Percentiles rank a stretch among this genome's conserved stretches.
Evolutionary conservation across 164 flowering plant genomes (phyloP).

Genomic region (Stephania yunnanensis): DNA sequence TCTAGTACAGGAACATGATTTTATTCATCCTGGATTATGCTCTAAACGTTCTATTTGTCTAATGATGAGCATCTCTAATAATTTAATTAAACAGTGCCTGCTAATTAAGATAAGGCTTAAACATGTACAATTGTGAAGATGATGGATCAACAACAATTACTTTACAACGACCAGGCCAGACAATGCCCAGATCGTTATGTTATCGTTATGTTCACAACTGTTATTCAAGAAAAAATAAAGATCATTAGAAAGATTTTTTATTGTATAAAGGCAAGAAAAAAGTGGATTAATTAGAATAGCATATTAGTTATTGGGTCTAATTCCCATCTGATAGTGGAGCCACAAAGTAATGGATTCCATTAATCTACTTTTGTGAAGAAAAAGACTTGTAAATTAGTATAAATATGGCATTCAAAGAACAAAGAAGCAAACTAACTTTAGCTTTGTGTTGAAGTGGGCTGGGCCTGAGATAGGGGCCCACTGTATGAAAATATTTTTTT

Average conservation of each 20-base stretch:
- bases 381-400: too few species aligned
- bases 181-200: too few species aligned
- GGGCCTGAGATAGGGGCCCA: neutral
- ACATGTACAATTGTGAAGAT: too few species aligned
- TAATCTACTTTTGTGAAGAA: too few species aligned
- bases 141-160: too few species aligned
- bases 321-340: neutral
- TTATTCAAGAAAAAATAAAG: too few species aligned
- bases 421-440: neutral
- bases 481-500: neutral
- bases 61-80: neutral
- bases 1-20: neutral
- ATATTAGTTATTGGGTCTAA: neutral
- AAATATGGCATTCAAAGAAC: neutral
- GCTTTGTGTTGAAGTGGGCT: neutral
- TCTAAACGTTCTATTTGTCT: too few species aligned
- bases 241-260: neutral
- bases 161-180: too few species aligned
- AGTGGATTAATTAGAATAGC: too few species aligned
- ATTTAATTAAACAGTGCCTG: too few species aligned
- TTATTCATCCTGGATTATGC: neutral
- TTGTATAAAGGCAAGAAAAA: neutral
- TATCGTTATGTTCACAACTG: too few species aligned
- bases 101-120: neutral
- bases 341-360: neutral